Percentiles rank a stretch among this genome's conserved stretches.
These are phyloP conservation scores for Osmanthus fragrans DNA, from an alignment of 257 asterid species.

Conservation along the genomic window DNA sequence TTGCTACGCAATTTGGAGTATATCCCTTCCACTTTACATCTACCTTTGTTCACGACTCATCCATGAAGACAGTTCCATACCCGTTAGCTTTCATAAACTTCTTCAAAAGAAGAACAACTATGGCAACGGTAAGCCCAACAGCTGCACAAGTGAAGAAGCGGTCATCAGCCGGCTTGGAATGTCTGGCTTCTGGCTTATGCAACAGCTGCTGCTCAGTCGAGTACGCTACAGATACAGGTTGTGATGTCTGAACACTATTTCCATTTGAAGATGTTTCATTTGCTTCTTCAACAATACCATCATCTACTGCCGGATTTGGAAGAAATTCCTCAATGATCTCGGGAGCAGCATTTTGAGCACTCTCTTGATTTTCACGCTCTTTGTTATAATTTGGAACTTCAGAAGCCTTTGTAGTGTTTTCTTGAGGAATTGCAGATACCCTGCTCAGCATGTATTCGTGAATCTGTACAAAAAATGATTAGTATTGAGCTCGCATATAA, in stretches of 20 bases:
- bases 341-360: constrained; percentile 25
- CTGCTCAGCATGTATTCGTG: constrained; percentile 78
- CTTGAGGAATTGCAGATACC: constrained; percentile 59
- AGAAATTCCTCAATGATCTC: constrained; percentile 39
- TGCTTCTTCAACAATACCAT: constrained; percentile 38
- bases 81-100: constrained; percentile 86
- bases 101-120: constrained; percentile 75
- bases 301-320: constrained; percentile 29
- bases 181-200: constrained; percentile 41
- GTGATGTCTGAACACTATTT: constrained; percentile 40
- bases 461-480: constrained; percentile 41
- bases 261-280: constrained; percentile 39
- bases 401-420: constrained; percentile 25
- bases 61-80: constrained; percentile 66
- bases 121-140: constrained; percentile 76
- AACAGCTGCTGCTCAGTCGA: constrained; percentile 35
- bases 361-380: constrained; percentile 35
- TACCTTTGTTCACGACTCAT: constrained; percentile 44
- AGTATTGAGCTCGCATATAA: not conserved
- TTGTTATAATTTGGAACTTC: constrained; percentile 31
- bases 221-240: constrained; percentile 27
- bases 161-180: constrained; percentile 58
- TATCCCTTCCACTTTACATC: too few relatives aligned
- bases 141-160: constrained; percentile 88
- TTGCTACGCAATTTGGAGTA: too few relatives aligned